phyloP scores from a whole-genome alignment of 495 filamentous ascomycete genomes.

The Recurvomyces mirabilis region DNA sequence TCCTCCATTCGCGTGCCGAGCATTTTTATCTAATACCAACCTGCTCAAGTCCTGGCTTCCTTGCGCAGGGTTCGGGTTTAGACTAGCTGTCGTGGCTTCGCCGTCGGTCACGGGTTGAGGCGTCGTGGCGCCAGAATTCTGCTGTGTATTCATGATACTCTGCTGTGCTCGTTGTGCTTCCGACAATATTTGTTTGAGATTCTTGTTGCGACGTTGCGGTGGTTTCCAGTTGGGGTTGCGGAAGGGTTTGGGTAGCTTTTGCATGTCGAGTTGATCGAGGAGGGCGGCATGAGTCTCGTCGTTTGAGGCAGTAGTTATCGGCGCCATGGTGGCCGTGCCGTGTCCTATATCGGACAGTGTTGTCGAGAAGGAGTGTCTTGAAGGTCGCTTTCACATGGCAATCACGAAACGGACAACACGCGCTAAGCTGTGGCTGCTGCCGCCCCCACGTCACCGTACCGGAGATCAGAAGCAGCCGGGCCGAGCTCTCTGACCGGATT shows the following conservation, averaged over 20 bases:
- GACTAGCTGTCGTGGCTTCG: slow-evolving; percentile 43
- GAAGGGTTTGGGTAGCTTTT: slow-evolving; percentile 69
- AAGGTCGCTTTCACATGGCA: too few species aligned
- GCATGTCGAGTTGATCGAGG: slow-evolving; percentile 80
- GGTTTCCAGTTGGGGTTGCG: slow-evolving; percentile 82
- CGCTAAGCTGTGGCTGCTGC: too few species aligned
- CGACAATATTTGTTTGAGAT: slow-evolving; percentile 91
- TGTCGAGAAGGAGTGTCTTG: too few species aligned
- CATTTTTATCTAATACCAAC: slow-evolving; percentile 65
- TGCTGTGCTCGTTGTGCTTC: slow-evolving; percentile 70
- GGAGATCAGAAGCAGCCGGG: too few species aligned
- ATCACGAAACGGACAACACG: too few species aligned
- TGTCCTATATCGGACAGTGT: too few species aligned
- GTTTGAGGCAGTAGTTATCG: slow-evolving; percentile 32
- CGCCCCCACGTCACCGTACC: too few species aligned
- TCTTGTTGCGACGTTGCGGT: slow-evolving; percentile 91
- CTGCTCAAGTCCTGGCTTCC: slow-evolving; percentile 74
- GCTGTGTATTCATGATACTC: slow-evolving; percentile 63
- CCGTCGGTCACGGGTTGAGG: slow-evolving; percentile 44
- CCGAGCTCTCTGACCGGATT: too few species aligned
- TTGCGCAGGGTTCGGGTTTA: slow-evolving; percentile 61
- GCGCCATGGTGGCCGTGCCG: slow-evolving; percentile 32
- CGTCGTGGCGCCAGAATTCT: slow-evolving; percentile 69
- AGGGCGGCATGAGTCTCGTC: slow-evolving; percentile 37
- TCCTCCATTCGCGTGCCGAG: background rate